phyloP scores from a whole-genome alignment of 345 rosid species.

The Lepidium aucheri region DNA sequence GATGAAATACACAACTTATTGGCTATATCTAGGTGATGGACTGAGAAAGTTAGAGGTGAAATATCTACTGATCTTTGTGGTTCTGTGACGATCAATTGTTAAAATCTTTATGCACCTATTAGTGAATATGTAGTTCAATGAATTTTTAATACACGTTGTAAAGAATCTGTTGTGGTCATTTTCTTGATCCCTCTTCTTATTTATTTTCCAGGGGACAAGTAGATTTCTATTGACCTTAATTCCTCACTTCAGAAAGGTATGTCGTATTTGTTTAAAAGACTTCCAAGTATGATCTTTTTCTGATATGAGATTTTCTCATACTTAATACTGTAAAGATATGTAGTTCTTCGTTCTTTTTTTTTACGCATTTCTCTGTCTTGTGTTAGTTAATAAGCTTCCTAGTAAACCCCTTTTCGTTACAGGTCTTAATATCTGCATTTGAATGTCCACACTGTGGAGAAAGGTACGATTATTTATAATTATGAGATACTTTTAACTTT shows the following conservation, averaged over 20 bases:
- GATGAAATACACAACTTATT: neutral
- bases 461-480: conserved; percentile 39
- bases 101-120: neutral
- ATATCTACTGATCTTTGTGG: neutral
- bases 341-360: neutral
- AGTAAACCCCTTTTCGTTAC: conserved; percentile 7
- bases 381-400: neutral
- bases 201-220: conserved; percentile 49
- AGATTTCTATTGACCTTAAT: conserved; percentile 71
- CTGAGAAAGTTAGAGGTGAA: neutral
- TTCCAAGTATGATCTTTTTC: neutral
- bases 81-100: neutral
- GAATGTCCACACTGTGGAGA: conserved; percentile 89
- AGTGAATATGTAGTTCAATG: no score
- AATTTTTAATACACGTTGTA: neutral
- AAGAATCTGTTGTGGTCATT: neutral
- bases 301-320: neutral
- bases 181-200: neutral
- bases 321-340: neutral
- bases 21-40: neutral
- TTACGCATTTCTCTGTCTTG: neutral
- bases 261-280: neutral
- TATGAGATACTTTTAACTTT: neutral
- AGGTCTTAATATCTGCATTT: conserved; percentile 87
- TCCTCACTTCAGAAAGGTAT: conserved; percentile 86